Conservation (phyloP, 176 grass and related monocot genomes). For the Chloris gayana region DNA sequence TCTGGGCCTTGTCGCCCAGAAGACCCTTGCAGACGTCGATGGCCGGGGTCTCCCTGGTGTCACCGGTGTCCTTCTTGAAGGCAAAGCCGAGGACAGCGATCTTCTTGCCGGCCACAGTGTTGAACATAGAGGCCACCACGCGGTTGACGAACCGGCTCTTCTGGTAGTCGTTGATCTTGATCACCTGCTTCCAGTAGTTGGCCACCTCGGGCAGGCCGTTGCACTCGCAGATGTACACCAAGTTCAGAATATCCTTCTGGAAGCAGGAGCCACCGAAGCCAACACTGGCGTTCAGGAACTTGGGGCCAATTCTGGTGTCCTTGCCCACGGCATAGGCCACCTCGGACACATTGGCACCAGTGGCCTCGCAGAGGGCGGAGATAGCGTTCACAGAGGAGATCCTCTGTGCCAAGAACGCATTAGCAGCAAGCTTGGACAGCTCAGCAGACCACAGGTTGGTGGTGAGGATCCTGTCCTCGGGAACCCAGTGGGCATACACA, state of each 20-base stretch:
- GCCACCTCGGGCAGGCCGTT: conserved; percentile 88
- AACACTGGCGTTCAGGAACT: conserved; percentile 86
- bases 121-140: conserved; percentile 88
- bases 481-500: conserved; percentile 95
- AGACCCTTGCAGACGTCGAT: conserved; percentile 91
- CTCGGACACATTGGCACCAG: conserved; percentile 74
- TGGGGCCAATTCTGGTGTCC: conserved; percentile 83
- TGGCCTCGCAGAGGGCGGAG: conserved; percentile 85
- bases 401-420: conserved; percentile 87
- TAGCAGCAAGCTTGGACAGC: conserved; percentile 87
- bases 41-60: conserved; percentile 88
- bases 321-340: conserved; percentile 77
- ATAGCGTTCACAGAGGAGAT: conserved; percentile 96
- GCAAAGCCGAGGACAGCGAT: conserved; percentile 81
- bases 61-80: conserved; percentile 94
- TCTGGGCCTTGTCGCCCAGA: conserved; percentile 76
- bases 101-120: conserved; percentile 85
- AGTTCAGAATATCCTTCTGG: conserved; percentile 90
- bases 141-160: conserved; percentile 94
- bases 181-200: conserved; percentile 97
- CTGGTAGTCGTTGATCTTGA: conserved; percentile 98
- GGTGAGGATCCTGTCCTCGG: conserved; percentile 85
- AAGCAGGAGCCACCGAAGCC: conserved; percentile 89
- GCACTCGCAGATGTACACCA: conserved; percentile 97
- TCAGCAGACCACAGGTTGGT: conserved; percentile 90